These are phyloP conservation scores for Claviceps pusilla DNA, from an alignment of 2,329 filamentous ascomycete species.

Conservation along the genomic window DNA sequence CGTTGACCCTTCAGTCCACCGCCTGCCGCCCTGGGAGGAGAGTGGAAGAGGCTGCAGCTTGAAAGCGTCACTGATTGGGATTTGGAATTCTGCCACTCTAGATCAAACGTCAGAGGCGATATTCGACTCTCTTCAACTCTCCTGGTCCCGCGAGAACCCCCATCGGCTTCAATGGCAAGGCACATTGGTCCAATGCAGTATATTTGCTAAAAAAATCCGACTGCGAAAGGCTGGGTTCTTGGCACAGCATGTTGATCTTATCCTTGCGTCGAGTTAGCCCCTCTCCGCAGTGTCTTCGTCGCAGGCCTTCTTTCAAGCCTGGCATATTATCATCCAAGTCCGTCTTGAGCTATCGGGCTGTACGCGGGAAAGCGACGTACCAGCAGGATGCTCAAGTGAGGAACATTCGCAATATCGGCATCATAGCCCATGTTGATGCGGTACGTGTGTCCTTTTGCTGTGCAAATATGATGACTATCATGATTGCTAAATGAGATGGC, in stretches of 20 bases:
- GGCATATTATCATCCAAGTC: not conserved
- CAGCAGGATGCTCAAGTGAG: constrained; percentile 15
- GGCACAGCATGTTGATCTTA: constrained; percentile 7
- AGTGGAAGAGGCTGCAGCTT: not conserved
- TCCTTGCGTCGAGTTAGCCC: constrained; percentile 5
- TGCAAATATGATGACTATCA: not conserved
- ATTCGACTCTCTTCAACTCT: not conserved
- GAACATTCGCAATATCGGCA: constrained; percentile 84
- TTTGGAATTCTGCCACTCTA: not conserved
- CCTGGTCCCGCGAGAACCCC: not conserved
- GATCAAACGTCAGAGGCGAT: not conserved
- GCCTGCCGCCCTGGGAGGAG: not conserved
- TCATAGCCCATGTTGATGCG: constrained; percentile 97
- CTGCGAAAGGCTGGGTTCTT: not conserved
- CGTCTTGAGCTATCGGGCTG: not conserved
- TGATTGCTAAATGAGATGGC: constrained; percentile 3
- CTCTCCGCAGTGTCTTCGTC: not conserved
- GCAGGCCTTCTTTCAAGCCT: not conserved
- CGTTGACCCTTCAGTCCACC: not conserved
- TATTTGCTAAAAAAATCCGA: too few relatives aligned
- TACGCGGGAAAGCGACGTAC: constrained; percentile 5
- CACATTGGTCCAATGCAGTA: not conserved
- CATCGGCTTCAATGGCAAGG: not conserved
- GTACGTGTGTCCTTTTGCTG: constrained; percentile 22
- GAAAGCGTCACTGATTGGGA: not conserved